Percentiles rank a stretch among this genome's conserved stretches.
These are phyloP conservation scores for Remersonia thermophila DNA, from an alignment of 2,329 filamentous ascomycete species.

Conservation along the genomic window DNA sequence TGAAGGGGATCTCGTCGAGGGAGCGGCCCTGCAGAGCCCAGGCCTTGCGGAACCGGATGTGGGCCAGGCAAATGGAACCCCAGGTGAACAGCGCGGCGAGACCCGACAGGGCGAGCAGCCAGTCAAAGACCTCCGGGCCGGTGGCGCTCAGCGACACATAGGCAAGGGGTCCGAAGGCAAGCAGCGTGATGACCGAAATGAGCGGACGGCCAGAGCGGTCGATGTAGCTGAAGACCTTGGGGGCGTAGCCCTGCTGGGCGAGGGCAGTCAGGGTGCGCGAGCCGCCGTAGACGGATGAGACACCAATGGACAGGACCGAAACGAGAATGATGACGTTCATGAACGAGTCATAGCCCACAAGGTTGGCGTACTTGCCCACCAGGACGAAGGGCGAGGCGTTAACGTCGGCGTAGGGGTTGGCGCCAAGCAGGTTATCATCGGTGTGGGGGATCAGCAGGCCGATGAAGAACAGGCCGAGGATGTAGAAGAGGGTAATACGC, in stretches of 20 bases:
- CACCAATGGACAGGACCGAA: conserved; percentile 42
- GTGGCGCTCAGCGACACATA: conserved; percentile 33
- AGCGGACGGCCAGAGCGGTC: conserved; percentile 42
- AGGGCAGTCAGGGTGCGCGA: conserved; percentile 45
- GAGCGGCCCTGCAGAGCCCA: conserved; percentile 46
- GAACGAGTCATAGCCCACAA: conserved; percentile 35
- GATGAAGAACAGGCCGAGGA: conserved; percentile 36
- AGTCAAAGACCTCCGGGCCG: conserved; percentile 45
- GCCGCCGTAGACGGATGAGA: conserved; percentile 42
- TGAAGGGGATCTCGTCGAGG: conserved; percentile 54
- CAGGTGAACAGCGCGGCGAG: conserved; percentile 53
- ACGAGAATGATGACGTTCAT: conserved; percentile 44
- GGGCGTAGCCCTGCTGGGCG: conserved; percentile 43
- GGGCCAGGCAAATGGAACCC: conserved; percentile 51
- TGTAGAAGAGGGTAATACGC: conserved; percentile 40
- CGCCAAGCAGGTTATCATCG: conserved; percentile 31
- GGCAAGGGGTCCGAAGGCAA: conserved; percentile 36
- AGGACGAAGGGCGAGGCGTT: conserved; percentile 39
- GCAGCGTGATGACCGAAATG: conserved; percentile 30
- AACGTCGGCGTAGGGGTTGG: conserved; percentile 31
- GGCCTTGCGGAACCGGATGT: conserved; percentile 54
- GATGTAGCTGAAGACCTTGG: conserved; percentile 40
- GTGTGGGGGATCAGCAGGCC: conserved; percentile 33
- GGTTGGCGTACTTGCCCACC: conserved; percentile 34
- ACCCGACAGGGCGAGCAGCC: conserved; percentile 52